A percentile compares a stretch with the other conserved stretches of the same genome.
These are phyloP conservation scores for Ascochyta pisi DNA, from an alignment of 2,329 filamentous ascomycete genomes.

Conservation along the genomic window DNA sequence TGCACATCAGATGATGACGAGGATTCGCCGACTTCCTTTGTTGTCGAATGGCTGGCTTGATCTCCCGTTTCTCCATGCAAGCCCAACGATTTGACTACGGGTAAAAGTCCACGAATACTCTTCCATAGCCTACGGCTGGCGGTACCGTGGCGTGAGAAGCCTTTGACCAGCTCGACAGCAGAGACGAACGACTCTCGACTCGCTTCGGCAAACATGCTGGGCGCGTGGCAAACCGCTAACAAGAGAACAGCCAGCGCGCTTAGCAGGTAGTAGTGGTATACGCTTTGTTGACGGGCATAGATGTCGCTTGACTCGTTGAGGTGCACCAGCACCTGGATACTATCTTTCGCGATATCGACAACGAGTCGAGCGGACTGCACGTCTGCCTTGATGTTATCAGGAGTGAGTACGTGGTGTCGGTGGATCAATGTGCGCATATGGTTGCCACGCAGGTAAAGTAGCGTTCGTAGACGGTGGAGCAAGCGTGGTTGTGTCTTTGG, in stretches of 20 bases:
- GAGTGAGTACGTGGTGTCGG: conserved; percentile 29
- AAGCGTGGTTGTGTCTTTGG: conserved; percentile 20
- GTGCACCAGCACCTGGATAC: conserved; percentile 28
- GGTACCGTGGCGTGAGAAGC: conserved; percentile 25
- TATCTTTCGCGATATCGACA: conserved; percentile 29
- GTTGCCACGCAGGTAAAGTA: conserved; percentile 29
- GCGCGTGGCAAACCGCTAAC: conserved; percentile 30
- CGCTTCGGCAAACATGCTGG: conserved; percentile 23
- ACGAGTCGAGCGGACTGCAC: conserved; percentile 22
- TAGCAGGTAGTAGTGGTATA: conserved; percentile 31
- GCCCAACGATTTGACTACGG: conserved; percentile 22
- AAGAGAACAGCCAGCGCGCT: conserved; percentile 27
- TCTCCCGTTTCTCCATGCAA: background rate
- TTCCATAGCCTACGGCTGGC: conserved; percentile 31
- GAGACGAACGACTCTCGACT: conserved; percentile 28
- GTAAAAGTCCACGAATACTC: conserved; percentile 28
- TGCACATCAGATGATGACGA: background rate
- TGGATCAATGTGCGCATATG: conserved; percentile 27
- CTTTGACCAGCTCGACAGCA: conserved; percentile 28
- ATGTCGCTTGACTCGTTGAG: conserved; percentile 30
- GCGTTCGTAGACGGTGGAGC: conserved; percentile 22
- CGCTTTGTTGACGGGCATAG: conserved; percentile 26
- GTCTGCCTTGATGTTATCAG: conserved; percentile 23
- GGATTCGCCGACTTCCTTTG: background rate
- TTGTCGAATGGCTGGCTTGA: background rate